Evolutionary conservation across 2,329 filamentous ascomycete genomes (phyloP).

Genomic region (Calonectria montana): DNA sequence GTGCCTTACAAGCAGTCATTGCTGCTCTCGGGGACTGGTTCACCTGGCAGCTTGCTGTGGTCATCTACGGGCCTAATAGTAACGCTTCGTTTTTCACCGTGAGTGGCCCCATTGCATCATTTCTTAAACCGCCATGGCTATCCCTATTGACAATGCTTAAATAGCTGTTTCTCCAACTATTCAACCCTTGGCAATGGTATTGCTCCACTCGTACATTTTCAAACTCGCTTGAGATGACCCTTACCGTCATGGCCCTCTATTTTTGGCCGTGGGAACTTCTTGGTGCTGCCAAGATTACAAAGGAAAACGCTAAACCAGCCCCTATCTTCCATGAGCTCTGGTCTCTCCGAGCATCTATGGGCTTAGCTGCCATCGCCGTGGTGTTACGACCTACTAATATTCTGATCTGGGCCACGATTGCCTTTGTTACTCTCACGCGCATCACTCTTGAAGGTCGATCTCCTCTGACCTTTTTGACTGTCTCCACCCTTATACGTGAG

Average conservation of each 20-base stretch:
- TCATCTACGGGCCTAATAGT: constrained; percentile 75
- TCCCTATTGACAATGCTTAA: background rate
- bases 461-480: constrained; percentile 55
- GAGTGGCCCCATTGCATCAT: constrained; percentile 45
- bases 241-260: constrained; percentile 83
- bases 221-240: constrained; percentile 90
- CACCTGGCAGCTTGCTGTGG: constrained; percentile 84
- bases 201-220: constrained; percentile 93
- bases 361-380: constrained; percentile 83
- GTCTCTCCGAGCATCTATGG: constrained; percentile 68
- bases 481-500: constrained; percentile 70
- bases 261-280: constrained; percentile 89
- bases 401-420: constrained; percentile 83
- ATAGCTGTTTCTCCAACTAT: constrained; percentile 51
- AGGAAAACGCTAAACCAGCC: constrained; percentile 52
- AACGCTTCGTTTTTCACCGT: constrained; percentile 77
- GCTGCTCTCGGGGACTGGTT: constrained; percentile 86
- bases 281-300: constrained; percentile 51
- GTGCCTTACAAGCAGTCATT: constrained; percentile 79
- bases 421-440: constrained; percentile 58
- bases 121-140: background rate
- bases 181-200: constrained; percentile 90
- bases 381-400: constrained; percentile 90
- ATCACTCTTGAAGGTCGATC: constrained; percentile 50
- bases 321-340: constrained; percentile 41